A percentile compares a stretch with the other conserved stretches of the same genome.
phyloP scores from a whole-genome alignment of 2,329 filamentous ascomycete species.

The Lachnellula cervina region DNA sequence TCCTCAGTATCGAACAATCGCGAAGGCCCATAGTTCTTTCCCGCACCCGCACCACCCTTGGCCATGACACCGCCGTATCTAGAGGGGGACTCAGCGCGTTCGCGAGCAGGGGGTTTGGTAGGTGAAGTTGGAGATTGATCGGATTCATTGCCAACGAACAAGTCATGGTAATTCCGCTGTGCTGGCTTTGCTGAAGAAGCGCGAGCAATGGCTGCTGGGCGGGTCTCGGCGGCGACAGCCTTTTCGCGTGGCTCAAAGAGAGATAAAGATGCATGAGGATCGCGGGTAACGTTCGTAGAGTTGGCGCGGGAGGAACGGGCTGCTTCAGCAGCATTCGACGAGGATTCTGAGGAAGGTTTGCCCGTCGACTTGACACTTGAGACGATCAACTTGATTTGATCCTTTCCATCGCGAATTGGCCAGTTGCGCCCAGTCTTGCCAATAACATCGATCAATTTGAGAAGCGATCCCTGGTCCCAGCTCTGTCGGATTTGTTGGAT shows the following conservation, averaged over 20 bases:
- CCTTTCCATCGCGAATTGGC: conserved; percentile 84
- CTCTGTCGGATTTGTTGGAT: conserved; percentile 83
- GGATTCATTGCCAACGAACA: conserved; percentile 50
- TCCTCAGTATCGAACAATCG: conserved; percentile 61
- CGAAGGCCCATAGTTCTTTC: conserved; percentile 58
- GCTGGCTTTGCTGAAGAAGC: conserved; percentile 66
- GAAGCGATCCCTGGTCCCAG: conserved; percentile 91
- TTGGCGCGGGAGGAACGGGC: conserved; percentile 44
- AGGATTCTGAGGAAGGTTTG: conserved; percentile 32
- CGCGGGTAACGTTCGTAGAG: conserved; percentile 52
- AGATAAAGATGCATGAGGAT: conserved; percentile 66
- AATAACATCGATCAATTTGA: conserved; percentile 93
- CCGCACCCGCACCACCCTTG: conserved; percentile 44
- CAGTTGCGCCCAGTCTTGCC: conserved; percentile 86
- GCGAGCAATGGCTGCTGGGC: conserved; percentile 53
- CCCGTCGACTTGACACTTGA: conserved; percentile 51
- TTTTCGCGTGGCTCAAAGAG: conserved; percentile 69
- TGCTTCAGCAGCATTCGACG: conserved; percentile 31
- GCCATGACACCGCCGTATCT: conserved; percentile 33
- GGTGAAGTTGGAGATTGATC: conserved; percentile 23
- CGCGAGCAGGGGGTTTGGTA: conserved; percentile 9
- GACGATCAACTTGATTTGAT: conserved; percentile 74
- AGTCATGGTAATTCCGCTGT: conserved; percentile 63
- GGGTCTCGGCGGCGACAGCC: conserved; percentile 43
- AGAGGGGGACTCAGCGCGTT: conserved; percentile 21